A percentile compares a stretch with the other conserved stretches of the same genome.
phyloP scores from a whole-genome alignment of 352 stramenopile species.

The Globisporangium viniferum region DNA sequence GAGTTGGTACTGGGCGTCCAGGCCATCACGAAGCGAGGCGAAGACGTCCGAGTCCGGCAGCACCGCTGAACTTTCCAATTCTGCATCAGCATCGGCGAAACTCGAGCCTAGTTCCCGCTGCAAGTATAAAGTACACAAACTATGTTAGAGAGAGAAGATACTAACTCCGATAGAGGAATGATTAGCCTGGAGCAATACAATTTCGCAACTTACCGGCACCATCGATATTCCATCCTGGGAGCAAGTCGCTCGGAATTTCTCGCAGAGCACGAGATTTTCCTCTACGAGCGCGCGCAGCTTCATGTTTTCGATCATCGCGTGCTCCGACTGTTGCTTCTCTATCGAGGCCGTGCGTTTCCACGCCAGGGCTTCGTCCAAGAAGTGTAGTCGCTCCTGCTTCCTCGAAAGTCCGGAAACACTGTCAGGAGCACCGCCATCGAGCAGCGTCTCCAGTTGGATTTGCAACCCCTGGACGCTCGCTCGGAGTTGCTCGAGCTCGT shows the following conservation, averaged over 20 bases:
- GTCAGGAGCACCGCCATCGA: slow-evolving; percentile 75
- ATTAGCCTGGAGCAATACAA: neutral
- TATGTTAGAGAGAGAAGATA: neutral
- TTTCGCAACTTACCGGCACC: neutral
- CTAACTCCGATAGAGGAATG: neutral
- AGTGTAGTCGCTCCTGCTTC: neutral
- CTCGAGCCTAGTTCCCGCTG: neutral
- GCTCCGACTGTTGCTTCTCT: neutral
- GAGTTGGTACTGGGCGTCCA: slow-evolving; percentile 23
- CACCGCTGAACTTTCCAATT: neutral
- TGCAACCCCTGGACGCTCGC: neutral
- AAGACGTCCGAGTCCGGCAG: slow-evolving; percentile 18
- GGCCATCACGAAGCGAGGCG: slow-evolving; percentile 20
- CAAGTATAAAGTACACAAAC: slow-evolving; percentile 8
- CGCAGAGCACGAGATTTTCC: neutral
- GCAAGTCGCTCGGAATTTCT: neutral
- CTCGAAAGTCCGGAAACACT: too few relatives aligned
- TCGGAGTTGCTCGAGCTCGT: slow-evolving; percentile 4
- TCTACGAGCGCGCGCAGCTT: slow-evolving; percentile 3
- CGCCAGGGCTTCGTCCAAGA: neutral
- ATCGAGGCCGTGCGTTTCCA: slow-evolving; percentile 4
- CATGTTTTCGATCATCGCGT: neutral
- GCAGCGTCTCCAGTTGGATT: neutral
- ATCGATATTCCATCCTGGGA: neutral
- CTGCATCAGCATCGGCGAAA: neutral